Evolutionary conservation across 1,139 yeast species (phyloP).

Genomic region (Arxiozyma heterogenica): DNA sequence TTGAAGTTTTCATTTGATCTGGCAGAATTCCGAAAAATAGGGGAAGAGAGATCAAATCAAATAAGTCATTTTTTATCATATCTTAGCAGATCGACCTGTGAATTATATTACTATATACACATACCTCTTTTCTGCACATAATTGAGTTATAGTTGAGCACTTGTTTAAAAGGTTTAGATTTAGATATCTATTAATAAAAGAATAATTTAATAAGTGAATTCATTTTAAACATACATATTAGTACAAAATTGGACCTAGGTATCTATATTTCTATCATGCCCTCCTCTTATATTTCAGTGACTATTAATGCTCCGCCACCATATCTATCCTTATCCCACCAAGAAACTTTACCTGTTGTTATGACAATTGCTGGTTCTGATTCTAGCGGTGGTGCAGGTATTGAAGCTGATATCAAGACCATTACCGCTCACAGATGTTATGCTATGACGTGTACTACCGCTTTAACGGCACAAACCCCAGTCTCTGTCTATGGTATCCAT

Average conservation of each 20-base stretch:
- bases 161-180: background rate
- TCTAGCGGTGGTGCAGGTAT: conserved; percentile 93
- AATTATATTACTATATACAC: background rate
- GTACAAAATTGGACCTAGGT: too few relatives aligned
- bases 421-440: conserved; percentile 69
- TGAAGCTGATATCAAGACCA: conserved; percentile 84
- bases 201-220: too few relatives aligned
- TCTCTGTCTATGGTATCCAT: conserved; percentile 46
- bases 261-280: too few relatives aligned
- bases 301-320: conserved; percentile 27
- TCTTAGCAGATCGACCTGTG: background rate
- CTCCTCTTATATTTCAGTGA: conserved; percentile 9
- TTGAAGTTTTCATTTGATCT: too few relatives aligned
- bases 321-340: conserved; percentile 18
- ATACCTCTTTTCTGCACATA: background rate
- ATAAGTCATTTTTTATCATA: background rate
- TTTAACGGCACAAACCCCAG: conserved; percentile 74
- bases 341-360: conserved; percentile 34
- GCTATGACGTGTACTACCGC: conserved; percentile 78
- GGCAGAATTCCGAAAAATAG: background rate
- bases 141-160: background rate
- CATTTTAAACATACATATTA: too few relatives aligned
- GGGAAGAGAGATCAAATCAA: too few relatives aligned
- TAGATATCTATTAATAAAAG: too few relatives aligned
- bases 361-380: conserved; percentile 78